Evolutionary conservation across 306 rosid genomes (phyloP), one percentile per base, ranked within the genome.

Genomic region (Acacia melanoxylon): DNA sequence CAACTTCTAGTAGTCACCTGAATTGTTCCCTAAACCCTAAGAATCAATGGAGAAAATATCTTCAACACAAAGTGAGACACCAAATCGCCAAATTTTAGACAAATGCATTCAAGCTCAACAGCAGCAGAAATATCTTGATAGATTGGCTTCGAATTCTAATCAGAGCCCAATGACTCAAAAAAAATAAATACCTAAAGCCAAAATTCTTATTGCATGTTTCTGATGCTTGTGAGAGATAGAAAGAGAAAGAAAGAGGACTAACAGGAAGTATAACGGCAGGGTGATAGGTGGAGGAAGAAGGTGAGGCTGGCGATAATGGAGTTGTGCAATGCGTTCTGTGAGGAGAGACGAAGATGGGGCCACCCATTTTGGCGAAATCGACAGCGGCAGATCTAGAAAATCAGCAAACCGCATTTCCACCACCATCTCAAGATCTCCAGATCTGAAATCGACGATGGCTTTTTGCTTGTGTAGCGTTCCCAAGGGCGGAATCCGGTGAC

Each of bases 1-100:
- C 81, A 93, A 78, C 75, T 88, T 91, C 8, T 76, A 58, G 80
- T 93, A 95, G 81, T 95, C 99, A 1, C 88, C 87, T 0, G 98
- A 81, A 69, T 93, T 91, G 91, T 95, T 95, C 54, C 98, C 98
- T 70, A 95, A 85, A 2, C 98, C 98, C 97, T 94, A 90, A 68
- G 70, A 44, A 44, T 70, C 75, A 70, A 22, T 7, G 73, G 63
- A 16, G 41, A n/a, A 31, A 78, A 16, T 2, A 17, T 31, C 54
- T 51, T 13, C n/a, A 25, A 8, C 51, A 44, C 75, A 44, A 44
- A 12, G 25, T 25, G n/a, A 19, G 6, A 20, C 24, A 7, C 75
- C 29, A 71, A 24, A 24, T 9, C 44, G 9, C 25, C 20, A 76
- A 24, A 45, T 15, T 17, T 13, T 31, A 0, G 13, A 63, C 19